phyloP scores from a whole-genome alignment of 1,284 basidiomycete species.

The Erythrobasidium hasegawianum region DNA sequence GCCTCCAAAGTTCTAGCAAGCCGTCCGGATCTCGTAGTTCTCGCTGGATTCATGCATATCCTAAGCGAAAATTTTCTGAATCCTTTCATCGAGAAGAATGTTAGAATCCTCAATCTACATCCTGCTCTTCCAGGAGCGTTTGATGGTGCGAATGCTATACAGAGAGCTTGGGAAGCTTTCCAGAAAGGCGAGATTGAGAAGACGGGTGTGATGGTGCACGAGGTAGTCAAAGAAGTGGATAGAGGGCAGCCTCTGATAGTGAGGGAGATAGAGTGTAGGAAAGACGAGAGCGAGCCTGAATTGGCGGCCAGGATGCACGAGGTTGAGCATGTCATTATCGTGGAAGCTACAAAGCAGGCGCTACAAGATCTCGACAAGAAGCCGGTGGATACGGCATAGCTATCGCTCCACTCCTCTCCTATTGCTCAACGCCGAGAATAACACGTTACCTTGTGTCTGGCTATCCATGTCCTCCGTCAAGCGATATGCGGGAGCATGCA shows the following conservation, averaged over 20 bases:
- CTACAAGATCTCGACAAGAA: constrained; percentile 1
- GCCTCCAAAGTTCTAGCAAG: constrained; percentile 63
- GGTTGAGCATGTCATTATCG: constrained; percentile 86
- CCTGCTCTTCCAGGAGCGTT: constrained; percentile 93
- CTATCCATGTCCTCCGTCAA: too few species aligned
- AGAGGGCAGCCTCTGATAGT: constrained; percentile 82
- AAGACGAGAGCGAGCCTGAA: constrained; percentile 65
- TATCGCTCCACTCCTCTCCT: too few species aligned
- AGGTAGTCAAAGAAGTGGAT: constrained; percentile 90
- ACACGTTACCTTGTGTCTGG: too few species aligned
- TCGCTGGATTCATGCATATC: constrained; percentile 98
- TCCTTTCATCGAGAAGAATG: constrained; percentile 46
- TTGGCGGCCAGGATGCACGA: constrained; percentile 76
- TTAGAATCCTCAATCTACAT: constrained; percentile 93
- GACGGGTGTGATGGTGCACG: constrained; percentile 91
- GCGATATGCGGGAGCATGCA: too few species aligned
- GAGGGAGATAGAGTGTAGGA: constrained; percentile 66
- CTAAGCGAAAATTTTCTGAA: constrained; percentile 58
- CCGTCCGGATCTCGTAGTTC: constrained; percentile 78
- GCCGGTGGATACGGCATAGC: background rate
- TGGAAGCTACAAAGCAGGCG: constrained; percentile 56
- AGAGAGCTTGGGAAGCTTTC: constrained; percentile 83
- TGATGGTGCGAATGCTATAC: constrained; percentile 86
- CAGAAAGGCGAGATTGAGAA: constrained; percentile 69
- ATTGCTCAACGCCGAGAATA: too few species aligned